Evolutionary conservation across 805 yeast species (phyloP).

Genomic region (Candida methanosorbosa): DNA sequence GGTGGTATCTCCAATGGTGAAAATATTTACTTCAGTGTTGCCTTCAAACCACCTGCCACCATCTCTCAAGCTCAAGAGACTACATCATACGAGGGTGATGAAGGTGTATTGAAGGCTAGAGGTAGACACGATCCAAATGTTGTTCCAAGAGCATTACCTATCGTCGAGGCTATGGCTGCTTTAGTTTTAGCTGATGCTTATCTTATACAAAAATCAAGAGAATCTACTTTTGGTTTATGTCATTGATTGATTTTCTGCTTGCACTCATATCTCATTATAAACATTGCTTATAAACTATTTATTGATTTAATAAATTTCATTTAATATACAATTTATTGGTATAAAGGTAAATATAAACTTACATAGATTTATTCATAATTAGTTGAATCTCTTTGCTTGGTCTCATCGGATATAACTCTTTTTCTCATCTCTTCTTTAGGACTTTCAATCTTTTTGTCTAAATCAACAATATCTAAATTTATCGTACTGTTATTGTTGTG

Average conservation of each 20-base stretch:
- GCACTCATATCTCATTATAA: neutral
- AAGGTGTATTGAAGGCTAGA: slow-evolving; percentile 85
- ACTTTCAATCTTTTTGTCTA: slow-evolving; percentile 1
- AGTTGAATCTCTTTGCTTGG: slow-evolving; percentile 8
- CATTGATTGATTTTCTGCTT: slow-evolving; percentile 7
- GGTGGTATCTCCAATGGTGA: slow-evolving; percentile 98
- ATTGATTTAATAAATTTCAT: no score
- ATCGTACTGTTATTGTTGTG: neutral
- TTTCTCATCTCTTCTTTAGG: slow-evolving; percentile 8
- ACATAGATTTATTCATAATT: slow-evolving; percentile 5
- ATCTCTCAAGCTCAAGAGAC: slow-evolving; percentile 90
- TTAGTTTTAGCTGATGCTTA: slow-evolving; percentile 81
- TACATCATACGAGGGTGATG: slow-evolving; percentile 78
- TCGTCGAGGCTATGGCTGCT: slow-evolving; percentile 98
- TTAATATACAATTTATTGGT: no score
- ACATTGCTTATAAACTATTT: no score
- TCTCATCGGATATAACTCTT: slow-evolving; percentile 22
- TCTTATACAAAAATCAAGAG: slow-evolving; percentile 81
- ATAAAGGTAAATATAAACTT: no score
- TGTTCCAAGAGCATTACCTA: slow-evolving; percentile 97
- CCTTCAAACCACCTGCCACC: slow-evolving; percentile 98
- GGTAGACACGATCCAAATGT: slow-evolving; percentile 99
- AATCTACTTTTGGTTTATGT: slow-evolving; percentile 34
- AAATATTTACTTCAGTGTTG: slow-evolving; percentile 86
- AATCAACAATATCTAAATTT: neutral